Evolutionary conservation across 2,329 filamentous ascomycete genomes (phyloP), one percentile per base, ranked within the genome.

Genomic region (Colletotrichum melonis): DNA sequence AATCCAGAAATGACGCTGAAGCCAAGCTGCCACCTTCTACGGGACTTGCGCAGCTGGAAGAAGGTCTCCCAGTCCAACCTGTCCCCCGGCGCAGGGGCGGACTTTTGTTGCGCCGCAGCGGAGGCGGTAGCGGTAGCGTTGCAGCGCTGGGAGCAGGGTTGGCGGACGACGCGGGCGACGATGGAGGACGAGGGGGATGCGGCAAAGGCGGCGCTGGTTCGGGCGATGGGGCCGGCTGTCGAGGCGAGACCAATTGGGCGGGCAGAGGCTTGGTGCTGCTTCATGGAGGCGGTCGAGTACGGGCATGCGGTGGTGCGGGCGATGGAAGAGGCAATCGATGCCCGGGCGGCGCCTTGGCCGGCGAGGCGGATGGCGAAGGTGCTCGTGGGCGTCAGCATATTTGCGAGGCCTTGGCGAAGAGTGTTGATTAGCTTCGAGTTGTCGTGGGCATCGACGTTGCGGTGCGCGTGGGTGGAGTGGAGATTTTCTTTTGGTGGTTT

Each of bases 61-160:
- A 98, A 98, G 65, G 91, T 92, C 86, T 98, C 93, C 96, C 96
- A 98, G 84, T 95, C 90, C 55, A 95, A 90, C n/a, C 82, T 79
- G 46, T 78, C 63, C 64, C 67, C 66, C 67, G 69, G 57, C 22
- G 63, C 70, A 8, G 73, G 28, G 52, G 73, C 65, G 76, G 78
- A 12, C 49, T 60, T 55, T 60, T 35, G 59, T 70, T 70, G 70
- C 60, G 66, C 73, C 62, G 66, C 69, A 54, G 72, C 59, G 62
- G 59, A 57, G 42, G 63, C 62, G 49, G 69, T 54, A 42, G 63
- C 60, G 32, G 67, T 72, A 28, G 75, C 74, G n/a, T 63, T 65
- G 32, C 63, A 56, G 63, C 67, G 76, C 54, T 75, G 75, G 38
- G 57, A 42, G 54, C 70, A 67, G 32, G 71, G 71, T 46, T 74